These are phyloP conservation scores for Peribolospora kevripleyi DNA, from an alignment of 768 basidiomycete genomes.

Conservation along the genomic window DNA sequence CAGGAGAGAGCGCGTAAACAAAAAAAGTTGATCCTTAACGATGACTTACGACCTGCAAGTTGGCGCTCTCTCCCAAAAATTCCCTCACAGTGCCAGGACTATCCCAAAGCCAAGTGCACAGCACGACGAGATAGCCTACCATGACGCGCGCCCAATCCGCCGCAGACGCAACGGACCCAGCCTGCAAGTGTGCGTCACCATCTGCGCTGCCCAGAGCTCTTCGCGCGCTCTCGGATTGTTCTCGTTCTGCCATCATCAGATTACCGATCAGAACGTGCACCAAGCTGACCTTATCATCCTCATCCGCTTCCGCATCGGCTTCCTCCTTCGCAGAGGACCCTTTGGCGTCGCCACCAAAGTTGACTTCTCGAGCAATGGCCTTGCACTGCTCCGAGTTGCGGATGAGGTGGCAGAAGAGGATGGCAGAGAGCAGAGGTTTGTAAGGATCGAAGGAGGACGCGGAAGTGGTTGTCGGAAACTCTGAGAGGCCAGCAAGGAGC, in stretches of 20 bases:
- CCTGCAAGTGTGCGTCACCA: slow-evolving; percentile 7
- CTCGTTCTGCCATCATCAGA: slow-evolving; percentile 60
- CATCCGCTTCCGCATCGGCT: slow-evolving; percentile 22
- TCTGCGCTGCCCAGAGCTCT: slow-evolving; percentile 31
- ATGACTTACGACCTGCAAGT: slow-evolving; percentile 57
- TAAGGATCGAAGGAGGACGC: slow-evolving; percentile 24
- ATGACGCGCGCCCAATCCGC: slow-evolving; percentile 71
- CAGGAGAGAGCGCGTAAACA: background rate
- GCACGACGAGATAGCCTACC: slow-evolving; percentile 55
- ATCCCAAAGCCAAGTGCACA: slow-evolving; percentile 92
- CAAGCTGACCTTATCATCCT: slow-evolving; percentile 33
- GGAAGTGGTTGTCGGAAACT: slow-evolving; percentile 17
- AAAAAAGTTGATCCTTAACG: background rate
- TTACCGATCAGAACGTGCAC: slow-evolving; percentile 75
- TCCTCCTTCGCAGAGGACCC: background rate
- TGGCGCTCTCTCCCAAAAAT: slow-evolving; percentile 65
- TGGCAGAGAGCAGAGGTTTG: slow-evolving; percentile 37
- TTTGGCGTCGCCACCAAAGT: slow-evolving; percentile 12
- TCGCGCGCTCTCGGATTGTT: slow-evolving; percentile 22
- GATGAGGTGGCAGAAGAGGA: slow-evolving; percentile 59
- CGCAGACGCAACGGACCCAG: slow-evolving; percentile 35
- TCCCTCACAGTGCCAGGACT: slow-evolving; percentile 66
- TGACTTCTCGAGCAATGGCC: slow-evolving; percentile 21
- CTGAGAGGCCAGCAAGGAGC: slow-evolving; percentile 20
- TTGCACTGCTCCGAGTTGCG: slow-evolving; percentile 28